Evolutionary conservation across 2,329 filamentous ascomycete species (phyloP).

Genomic region (Phialocephala subalpina): DNA sequence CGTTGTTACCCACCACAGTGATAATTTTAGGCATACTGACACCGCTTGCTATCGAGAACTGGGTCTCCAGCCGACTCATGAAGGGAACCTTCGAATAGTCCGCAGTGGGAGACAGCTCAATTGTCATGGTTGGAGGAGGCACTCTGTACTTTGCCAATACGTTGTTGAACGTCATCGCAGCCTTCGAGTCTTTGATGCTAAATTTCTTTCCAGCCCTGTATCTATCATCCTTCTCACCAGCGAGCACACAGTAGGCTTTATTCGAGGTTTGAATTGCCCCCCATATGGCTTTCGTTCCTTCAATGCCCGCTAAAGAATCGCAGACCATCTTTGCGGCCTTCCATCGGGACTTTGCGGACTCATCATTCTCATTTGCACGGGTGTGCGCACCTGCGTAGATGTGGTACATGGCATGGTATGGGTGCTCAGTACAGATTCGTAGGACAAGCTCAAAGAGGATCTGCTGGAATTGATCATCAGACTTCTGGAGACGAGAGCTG

Average conservation of each 20-base stretch:
- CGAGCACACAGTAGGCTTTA: constrained; percentile 69
- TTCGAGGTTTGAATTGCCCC: constrained; percentile 77
- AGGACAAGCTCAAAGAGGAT: constrained; percentile 78
- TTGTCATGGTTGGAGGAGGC: constrained; percentile 88
- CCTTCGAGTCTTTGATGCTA: constrained; percentile 66
- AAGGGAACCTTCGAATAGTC: constrained; percentile 81
- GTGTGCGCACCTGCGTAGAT: constrained; percentile 84
- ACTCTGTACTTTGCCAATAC: constrained; percentile 72
- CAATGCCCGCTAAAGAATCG: constrained; percentile 61
- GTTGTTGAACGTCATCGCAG: constrained; percentile 69
- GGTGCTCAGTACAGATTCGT: constrained; percentile 90
- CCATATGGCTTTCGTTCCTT: constrained; percentile 66
- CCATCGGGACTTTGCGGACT: constrained; percentile 76
- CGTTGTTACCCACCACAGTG: constrained; percentile 80
- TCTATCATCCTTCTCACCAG: constrained; percentile 69
- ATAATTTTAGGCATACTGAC: constrained; percentile 95
- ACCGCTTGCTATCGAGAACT: constrained; percentile 86
- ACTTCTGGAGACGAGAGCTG: constrained; percentile 86
- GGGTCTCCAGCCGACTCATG: constrained; percentile 75
- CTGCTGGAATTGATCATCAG: constrained; percentile 73
- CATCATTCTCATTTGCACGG: constrained; percentile 74
- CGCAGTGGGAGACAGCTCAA: constrained; percentile 75
- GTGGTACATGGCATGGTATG: constrained; percentile 97
- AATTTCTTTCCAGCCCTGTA: constrained; percentile 75
- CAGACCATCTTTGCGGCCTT: constrained; percentile 75